Base-by-base conservation (phyloP, 2,329 filamentous ascomycete species). In the Trichoderma hamatum region DNA sequence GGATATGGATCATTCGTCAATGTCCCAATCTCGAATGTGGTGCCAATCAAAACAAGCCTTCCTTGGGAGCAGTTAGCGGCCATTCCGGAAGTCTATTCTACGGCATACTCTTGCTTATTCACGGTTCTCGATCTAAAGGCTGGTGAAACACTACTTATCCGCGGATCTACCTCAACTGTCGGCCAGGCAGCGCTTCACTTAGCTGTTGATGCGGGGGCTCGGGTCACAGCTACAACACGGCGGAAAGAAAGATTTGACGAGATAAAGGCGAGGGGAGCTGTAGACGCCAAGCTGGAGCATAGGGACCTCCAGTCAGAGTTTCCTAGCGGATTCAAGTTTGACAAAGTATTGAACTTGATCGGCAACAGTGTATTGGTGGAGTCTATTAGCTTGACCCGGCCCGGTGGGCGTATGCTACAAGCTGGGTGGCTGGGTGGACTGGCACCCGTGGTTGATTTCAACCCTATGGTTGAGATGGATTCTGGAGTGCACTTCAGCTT, bases 401-500 rank as follows among this genome's bases (percentile, higher is more conserved):
- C 62, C 16, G 69, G 63, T 21, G 69, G 69, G 19, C 56, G 65
- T 10, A 51, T 70, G 56, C 43, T 67, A 10, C 69, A 68, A 13
- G 69, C 69, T 3, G 69, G 69, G 2, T 70, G 69, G 69, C 51
- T 70, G 4, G 69, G 69, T 2, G 73, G 65, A 78, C 80, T 11
- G 78, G 82, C 6, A 80, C 78, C 75, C 70, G 68, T 72, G 21
- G 60, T 70, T 9, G 78, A 80, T 60, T 79, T 83, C 73, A 82
- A 82, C 69, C 82, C 81, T 2, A 76, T 84, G 71, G 55, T 82
- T 7, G 76, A 83, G 73, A 84, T 84, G 81, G 76, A 77, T 19
- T 76, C 77, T 26, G 82, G 81, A 0, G 80, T 83, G n/a, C 81
- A 83, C 69, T 82, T 84, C 68, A 83, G 78, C 69, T 75, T 84